A percentile compares a stretch with the other conserved stretches of the same genome.
Evolutionary conservation across 176 grass and related monocot species (phyloP).

Genomic region (Oryza glaberrima): DNA sequence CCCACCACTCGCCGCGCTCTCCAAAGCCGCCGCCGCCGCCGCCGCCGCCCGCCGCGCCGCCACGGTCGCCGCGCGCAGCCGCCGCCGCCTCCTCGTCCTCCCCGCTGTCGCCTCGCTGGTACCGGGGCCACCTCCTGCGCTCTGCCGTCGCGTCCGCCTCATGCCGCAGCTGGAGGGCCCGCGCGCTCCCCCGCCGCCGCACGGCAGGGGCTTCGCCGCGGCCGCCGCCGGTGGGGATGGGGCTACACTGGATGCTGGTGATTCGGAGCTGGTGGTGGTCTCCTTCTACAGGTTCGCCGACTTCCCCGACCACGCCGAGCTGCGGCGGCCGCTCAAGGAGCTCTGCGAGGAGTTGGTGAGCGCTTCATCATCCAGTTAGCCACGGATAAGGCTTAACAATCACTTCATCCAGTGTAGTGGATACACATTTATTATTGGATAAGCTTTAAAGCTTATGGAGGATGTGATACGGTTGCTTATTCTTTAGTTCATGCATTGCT

Average conservation of each 20-base stretch:
- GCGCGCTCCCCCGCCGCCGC: conserved; percentile 20
- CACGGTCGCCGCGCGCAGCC: conserved; percentile 25
- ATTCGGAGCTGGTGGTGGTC: conserved; percentile 59
- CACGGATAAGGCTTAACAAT: background rate
- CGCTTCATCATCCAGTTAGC: background rate
- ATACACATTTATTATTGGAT: background rate
- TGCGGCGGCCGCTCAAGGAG: conserved; percentile 72
- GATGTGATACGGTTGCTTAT: background rate
- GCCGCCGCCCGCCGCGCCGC: conserved; percentile 45
- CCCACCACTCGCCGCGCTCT: conserved; percentile 48
- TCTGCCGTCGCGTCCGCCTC: conserved; percentile 21
- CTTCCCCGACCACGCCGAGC: conserved; percentile 70
- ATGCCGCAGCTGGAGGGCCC: conserved; percentile 39
- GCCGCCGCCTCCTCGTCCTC: conserved; percentile 1
- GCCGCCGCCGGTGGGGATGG: background rate
- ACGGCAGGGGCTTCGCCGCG: conserved; percentile 41
- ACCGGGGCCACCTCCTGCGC: background rate
- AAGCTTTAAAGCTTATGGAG: background rate
- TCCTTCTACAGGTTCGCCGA: conserved; percentile 91
- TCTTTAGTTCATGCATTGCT: background rate
- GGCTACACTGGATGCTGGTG: background rate
- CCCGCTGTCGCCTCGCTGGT: conserved; percentile 11
- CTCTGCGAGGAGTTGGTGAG: conserved; percentile 88
- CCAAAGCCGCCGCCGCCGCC: conserved; percentile 32
- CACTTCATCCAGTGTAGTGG: background rate